Base-by-base conservation (phyloP, 2,329 filamentous ascomycete species). In the Raffaelea deltoideospora region DNA sequence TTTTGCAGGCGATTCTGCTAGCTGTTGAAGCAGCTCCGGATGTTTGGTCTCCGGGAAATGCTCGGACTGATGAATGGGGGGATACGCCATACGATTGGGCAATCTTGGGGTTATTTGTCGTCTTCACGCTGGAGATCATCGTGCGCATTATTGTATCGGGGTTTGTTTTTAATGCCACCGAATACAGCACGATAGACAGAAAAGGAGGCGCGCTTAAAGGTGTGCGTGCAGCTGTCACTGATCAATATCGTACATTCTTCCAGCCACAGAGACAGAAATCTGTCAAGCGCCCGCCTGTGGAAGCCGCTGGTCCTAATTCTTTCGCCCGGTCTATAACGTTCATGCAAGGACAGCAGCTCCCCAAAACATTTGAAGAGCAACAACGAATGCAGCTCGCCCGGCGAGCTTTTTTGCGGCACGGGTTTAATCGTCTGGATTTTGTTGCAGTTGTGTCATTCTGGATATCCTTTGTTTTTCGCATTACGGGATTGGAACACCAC, bases 381-480 rank as follows among this genome's bases (percentile, higher is more conserved):
- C 84, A 90, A 53, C 77, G 88, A 42, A 69, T 79, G 46, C 79
- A 93, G 45, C 69, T 98, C 37, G 88, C 92, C 14, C 79, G 90
- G 37, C 75, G 90, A 43, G 92, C 90, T 1, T 96, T 95, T 55
- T 61, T 98, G 38, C 76, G 90, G 14, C 90, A 98, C 56, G 87
- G 85, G 1, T 98, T 98, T 61, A 96, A 96, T 53, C 75, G 90
- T 36, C 69, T 96, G 10, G 90, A 98, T 54, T 95, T 96, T 55
- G 65, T 98, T 37, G 92, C 90, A 2, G 81, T 98, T 8, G 67
- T 90, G n/a, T 80, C 88, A 0, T 98, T 86, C 57, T 98, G 90
- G 90, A 79, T 94, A 39, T 79, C 84, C 2, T 90, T 96, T 49
- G 54, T 73, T 10, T 64, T 98, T 35, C 72, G 75, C 23, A 58